Base-by-base conservation (phyloP, 108 stramenopile genomes). In the Fistulifera solaris region DNA sequence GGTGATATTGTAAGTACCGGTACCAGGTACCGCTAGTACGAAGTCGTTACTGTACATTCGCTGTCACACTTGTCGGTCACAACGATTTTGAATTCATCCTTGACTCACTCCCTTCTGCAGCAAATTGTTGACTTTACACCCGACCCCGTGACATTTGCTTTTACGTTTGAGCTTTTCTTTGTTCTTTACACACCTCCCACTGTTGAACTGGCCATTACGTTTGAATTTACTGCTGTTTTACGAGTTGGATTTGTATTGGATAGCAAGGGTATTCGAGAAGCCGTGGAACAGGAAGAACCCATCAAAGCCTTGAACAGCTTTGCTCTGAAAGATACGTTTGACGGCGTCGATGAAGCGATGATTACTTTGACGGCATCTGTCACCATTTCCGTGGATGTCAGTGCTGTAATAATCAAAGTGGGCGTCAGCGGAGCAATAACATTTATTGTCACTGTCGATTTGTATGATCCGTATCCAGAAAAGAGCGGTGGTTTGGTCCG, bases 301-400 rank as follows among this genome's bases (percentile, higher is more conserved):
- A 16, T 51, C 19, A 69, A 69, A 52, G 68, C 63, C 26, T 52
- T 63, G 27, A 69, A 69, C 38, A 58, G 55, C n/a, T 69, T 69
- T 63, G 68, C 68, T 2, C 42, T 69, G 26, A 49, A 42, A 40
- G 68, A 69, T 40, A 56, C 56, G 1, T 63, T 69, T 52, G 62
- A 69, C 58, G 62, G 48, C 41, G 62, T 63, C 21, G 68, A 69
- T 63, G 54, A 46, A 24, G 57, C 68, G 0, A 19, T 69, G 19
- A 42, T 69, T 25, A 40, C 27, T 13, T 26, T 69, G 4, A 39
- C 43, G 52, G 62, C 49, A 18, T 41, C 48, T 18, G 52, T 69
- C n/a, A 55, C 18, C 1, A 13, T 52, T 7, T 26, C 48, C 0
- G 44, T 67, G 0, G 21, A 35, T 26, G 66, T 54, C 1, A 60